A percentile compares a stretch with the other conserved stretches of the same genome.
Evolutionary conservation across 306 rosid species (phyloP).

Genomic region (Benincasa hispida): DNA sequence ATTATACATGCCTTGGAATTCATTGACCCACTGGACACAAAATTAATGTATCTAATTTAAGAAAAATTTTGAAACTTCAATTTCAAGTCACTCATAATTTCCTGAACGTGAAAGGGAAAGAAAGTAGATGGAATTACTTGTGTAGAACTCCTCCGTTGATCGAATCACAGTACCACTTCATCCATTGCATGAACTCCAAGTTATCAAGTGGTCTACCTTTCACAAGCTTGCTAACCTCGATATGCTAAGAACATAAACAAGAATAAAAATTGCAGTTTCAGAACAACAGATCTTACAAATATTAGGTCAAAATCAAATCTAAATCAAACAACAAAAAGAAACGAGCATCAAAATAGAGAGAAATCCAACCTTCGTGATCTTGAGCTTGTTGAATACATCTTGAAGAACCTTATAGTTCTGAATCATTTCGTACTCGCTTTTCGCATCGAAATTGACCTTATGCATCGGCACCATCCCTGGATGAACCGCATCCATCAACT

Average conservation of each 20-base stretch:
- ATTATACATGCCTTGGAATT: too few species aligned
- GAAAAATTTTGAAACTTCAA: neutral
- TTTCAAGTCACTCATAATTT: neutral
- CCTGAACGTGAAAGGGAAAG: neutral
- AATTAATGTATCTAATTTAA: too few species aligned
- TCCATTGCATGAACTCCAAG: conserved; percentile 93
- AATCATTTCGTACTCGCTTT: conserved; percentile 87
- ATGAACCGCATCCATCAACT: conserved; percentile 76
- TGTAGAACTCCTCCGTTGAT: conserved; percentile 35
- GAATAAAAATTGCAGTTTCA: neutral
- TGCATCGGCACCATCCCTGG: conserved; percentile 91
- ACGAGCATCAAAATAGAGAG: neutral
- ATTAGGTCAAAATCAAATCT: neutral
- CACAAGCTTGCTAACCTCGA: conserved; percentile 81
- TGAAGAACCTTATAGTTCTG: conserved; percentile 97
- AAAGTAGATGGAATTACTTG: conserved; percentile 22
- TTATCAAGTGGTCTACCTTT: conserved; percentile 91
- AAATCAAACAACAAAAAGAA: neutral
- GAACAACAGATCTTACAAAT: neutral
- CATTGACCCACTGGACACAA: neutral
- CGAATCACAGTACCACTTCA: conserved; percentile 88
- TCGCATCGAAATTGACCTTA: conserved; percentile 92
- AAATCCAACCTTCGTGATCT: conserved; percentile 60
- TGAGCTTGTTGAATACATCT: conserved; percentile 85
- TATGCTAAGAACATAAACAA: conserved; percentile 26